These are phyloP conservation scores for Phaeotremella skinneri DNA, from an alignment of 768 basidiomycete genomes.

Conservation along the genomic window DNA sequence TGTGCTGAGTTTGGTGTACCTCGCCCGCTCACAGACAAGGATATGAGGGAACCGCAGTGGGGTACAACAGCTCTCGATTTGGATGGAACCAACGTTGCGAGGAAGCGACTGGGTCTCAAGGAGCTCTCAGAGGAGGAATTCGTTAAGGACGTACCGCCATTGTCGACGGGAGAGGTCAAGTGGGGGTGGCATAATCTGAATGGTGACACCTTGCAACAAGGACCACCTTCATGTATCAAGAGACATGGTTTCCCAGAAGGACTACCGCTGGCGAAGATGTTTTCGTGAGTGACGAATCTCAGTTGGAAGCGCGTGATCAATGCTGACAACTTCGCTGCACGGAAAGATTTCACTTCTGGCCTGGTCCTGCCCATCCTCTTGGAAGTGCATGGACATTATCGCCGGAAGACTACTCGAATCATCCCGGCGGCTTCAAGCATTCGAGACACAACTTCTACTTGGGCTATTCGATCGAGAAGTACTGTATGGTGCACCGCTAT, in stretches of 20 bases:
- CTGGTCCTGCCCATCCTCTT: slow-evolving; percentile 20
- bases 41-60: background rate
- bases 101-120: background rate
- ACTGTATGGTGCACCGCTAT: slow-evolving; percentile 8
- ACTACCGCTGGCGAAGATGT: slow-evolving; percentile 30
- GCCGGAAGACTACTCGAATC: slow-evolving; percentile 26
- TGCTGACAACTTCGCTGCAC: background rate
- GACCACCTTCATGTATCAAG: slow-evolving; percentile 25
- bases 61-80: background rate
- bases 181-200: background rate
- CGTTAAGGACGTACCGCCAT: background rate
- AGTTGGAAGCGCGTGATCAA: background rate
- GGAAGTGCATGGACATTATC: slow-evolving; percentile 27
- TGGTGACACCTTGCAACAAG: slow-evolving; percentile 10
- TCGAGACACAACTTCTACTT: background rate
- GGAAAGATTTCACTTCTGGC: slow-evolving; percentile 35
- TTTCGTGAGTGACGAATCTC: slow-evolving; percentile 8
- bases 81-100: background rate
- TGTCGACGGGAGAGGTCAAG: background rate
- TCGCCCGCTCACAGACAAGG: background rate
- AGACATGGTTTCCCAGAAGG: slow-evolving; percentile 25
- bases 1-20: slow-evolving; percentile 14
- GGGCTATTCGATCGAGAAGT: slow-evolving; percentile 30
- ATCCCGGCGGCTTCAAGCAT: slow-evolving; percentile 1
- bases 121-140: background rate